phyloP scores from a whole-genome alignment of 257 asterid genomes.

The Penstemon eatonii region DNA sequence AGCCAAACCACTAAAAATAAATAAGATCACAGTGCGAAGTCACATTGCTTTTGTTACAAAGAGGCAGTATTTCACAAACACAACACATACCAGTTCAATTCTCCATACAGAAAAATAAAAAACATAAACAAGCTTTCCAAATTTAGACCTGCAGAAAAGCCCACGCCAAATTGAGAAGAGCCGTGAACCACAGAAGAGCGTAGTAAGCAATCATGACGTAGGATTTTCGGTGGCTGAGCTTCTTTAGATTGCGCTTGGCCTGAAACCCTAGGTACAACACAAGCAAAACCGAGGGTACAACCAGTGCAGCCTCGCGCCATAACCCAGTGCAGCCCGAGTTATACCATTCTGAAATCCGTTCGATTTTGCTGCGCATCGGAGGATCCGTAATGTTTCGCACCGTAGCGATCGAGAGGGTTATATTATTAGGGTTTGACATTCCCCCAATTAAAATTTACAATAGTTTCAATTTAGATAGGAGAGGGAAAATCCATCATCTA shows the following conservation, averaged over 20 bases:
- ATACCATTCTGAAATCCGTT: constrained; percentile 37
- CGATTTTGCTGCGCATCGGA: constrained; percentile 25
- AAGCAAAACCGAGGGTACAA: constrained; percentile 71
- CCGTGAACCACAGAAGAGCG: constrained; percentile 73
- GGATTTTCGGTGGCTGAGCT: constrained; percentile 71
- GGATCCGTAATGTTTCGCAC: constrained; percentile 33
- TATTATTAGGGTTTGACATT: constrained; percentile 49
- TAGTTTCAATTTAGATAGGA: too few relatives aligned
- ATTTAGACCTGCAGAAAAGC: constrained; percentile 70
- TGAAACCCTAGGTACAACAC: constrained; percentile 76
- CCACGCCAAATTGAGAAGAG: constrained; percentile 79
- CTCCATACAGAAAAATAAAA: too few relatives aligned
- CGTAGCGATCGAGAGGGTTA: constrained; percentile 34
- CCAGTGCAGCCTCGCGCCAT: constrained; percentile 73
- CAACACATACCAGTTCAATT: constrained; percentile 18
- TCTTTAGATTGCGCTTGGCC: constrained; percentile 70
- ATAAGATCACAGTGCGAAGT: too few relatives aligned
- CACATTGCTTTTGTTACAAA: too few relatives aligned
- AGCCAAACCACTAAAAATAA: neutral
- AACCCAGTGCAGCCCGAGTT: constrained; percentile 59
- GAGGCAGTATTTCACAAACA: neutral
- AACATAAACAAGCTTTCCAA: constrained; percentile 8
- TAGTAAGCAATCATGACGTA: constrained; percentile 81
- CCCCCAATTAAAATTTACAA: neutral
- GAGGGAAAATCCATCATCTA: too few relatives aligned